Conservation (phyloP, 2,329 filamentous ascomycete species). For the Fusarium sp. region DNA sequence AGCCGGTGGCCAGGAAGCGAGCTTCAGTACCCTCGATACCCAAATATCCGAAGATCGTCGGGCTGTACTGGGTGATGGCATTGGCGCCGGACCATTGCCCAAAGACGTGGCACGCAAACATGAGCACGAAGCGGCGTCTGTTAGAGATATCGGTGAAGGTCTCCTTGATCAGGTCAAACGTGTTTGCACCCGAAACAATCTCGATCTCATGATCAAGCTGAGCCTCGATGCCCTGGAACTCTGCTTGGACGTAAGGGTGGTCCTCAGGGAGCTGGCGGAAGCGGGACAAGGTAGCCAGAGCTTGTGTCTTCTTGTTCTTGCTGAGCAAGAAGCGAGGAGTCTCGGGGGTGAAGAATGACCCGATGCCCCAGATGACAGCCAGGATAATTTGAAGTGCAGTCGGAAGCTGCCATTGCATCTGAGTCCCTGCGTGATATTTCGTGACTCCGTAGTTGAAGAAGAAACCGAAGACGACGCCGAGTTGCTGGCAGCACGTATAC, state of each 20-base stretch:
- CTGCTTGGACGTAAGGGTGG: slow-evolving; percentile 47
- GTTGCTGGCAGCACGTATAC: slow-evolving; percentile 54
- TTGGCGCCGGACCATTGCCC: slow-evolving; percentile 51
- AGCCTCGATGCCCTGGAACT: slow-evolving; percentile 50
- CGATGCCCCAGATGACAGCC: slow-evolving; percentile 47
- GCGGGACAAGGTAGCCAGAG: slow-evolving; percentile 34
- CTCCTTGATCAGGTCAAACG: slow-evolving; percentile 54
- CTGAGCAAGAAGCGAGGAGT: slow-evolving; percentile 47
- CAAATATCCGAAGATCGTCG: slow-evolving; percentile 50
- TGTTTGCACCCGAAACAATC: slow-evolving; percentile 50
- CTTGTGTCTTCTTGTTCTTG: slow-evolving; percentile 38
- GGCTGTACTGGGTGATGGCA: slow-evolving; percentile 51
- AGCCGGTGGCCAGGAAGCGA: slow-evolving; percentile 46
- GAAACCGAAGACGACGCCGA: slow-evolving; percentile 54
- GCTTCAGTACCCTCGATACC: slow-evolving; percentile 45
- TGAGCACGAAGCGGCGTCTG: slow-evolving; percentile 50
- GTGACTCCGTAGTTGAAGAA: slow-evolving; percentile 56
- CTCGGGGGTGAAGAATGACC: slow-evolving; percentile 47
- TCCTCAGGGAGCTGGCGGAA: slow-evolving; percentile 48
- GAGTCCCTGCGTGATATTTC: slow-evolving; percentile 42
- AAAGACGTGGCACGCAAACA: slow-evolving; percentile 50
- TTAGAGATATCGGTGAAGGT: slow-evolving; percentile 49
- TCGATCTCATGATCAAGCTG: slow-evolving; percentile 55
- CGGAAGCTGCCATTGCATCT: slow-evolving; percentile 50
- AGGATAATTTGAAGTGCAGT: slow-evolving; percentile 47